A percentile compares a stretch with the other conserved stretches of the same genome.
Evolutionary conservation across 2,329 filamentous ascomycete species (phyloP).

Genomic region (Cadophora gregata): DNA sequence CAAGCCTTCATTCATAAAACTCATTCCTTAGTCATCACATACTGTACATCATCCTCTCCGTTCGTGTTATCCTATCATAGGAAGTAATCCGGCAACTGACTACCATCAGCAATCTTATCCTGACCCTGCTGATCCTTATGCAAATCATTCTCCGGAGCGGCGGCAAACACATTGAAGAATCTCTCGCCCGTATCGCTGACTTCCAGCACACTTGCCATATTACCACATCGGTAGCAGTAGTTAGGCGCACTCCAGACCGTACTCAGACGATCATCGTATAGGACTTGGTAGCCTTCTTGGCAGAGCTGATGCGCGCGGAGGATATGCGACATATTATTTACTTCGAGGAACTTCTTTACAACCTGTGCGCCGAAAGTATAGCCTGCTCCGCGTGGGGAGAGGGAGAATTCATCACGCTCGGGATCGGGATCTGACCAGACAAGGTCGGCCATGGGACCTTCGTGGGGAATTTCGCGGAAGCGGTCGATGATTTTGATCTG

Average conservation of each 20-base stretch:
- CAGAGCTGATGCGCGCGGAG: constrained; percentile 97
- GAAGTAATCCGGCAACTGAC: constrained; percentile 73
- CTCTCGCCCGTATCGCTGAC: constrained; percentile 91
- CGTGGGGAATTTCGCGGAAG: constrained; percentile 97
- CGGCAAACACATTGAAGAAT: constrained; percentile 98
- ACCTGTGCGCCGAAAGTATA: constrained; percentile 98
- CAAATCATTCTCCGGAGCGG: constrained; percentile 92
- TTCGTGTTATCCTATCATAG: constrained; percentile 51
- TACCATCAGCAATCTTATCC: constrained; percentile 72
- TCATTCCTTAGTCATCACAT: constrained; percentile 16
- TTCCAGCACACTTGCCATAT: constrained; percentile 95
- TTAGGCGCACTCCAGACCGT: constrained; percentile 98
- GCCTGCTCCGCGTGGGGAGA: constrained; percentile 90
- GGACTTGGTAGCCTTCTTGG: constrained; percentile 95
- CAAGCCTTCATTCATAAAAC: constrained; percentile 11
- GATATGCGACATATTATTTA: constrained; percentile 98
- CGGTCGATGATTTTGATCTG: constrained; percentile 99
- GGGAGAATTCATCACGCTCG: constrained; percentile 95
- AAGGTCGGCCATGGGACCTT: constrained; percentile 98
- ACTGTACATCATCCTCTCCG: constrained; percentile 4
- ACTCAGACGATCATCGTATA: constrained; percentile 92
- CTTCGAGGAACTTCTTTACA: constrained; percentile 95
- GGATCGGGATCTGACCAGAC: constrained; percentile 98
- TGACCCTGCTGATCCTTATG: constrained; percentile 82
- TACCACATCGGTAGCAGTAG: constrained; percentile 85